Base-by-base conservation (phyloP, 2,329 filamentous ascomycete species). In the Paracorniculantispora psalliotae region DNA sequence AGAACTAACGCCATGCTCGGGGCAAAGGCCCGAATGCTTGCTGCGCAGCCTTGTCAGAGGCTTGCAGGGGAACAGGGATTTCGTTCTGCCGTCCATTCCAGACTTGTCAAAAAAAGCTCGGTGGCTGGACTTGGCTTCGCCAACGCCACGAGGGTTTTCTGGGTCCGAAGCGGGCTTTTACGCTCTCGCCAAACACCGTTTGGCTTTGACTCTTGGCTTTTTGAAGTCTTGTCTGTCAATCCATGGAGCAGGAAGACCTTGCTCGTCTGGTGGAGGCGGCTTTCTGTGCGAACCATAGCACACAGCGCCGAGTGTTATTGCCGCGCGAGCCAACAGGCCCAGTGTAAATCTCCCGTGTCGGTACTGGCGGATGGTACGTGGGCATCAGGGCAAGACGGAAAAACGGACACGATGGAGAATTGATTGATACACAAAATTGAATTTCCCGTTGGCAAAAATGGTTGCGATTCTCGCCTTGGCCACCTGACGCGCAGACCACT, bases 21-120 rank as follows among this genome's bases (percentile, higher is more conserved):
- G 51, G 51, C 37, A 53, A 53, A 53, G 51, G 51, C 37, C 51
- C 51, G 51, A 53, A 53, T 53, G 37, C 37, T 25, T 53, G 37
- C 47, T 35, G 47, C 47, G 41, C 28, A 50, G 30, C 47, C 47
- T 50, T 23, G 47, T 37, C n/a, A 21, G 41, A 43, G 39, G 41
- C 41, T 44, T 44, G 41, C 41, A 44, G 41, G 41, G 41, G 19
- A 13, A 9, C 19, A 44, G 41, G 41, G 41, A 44, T 19, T 44
- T 12, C 23, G 19, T 44, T 23, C 19, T 44, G 41, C 41, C 19
- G 39, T n/a, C 12, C 39, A 43, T 33, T 33, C 17, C 17, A 43
- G 39, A n/a, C 17, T 19, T n/a, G n/a, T n/a, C 19, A 43, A 43
- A 13, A 44, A 44, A 44, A 44, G 8, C 9, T 44, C 10, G 28